Base-by-base conservation (phyloP, 805 yeast genomes). In the Wickerhamomyces strasburgensis region DNA sequence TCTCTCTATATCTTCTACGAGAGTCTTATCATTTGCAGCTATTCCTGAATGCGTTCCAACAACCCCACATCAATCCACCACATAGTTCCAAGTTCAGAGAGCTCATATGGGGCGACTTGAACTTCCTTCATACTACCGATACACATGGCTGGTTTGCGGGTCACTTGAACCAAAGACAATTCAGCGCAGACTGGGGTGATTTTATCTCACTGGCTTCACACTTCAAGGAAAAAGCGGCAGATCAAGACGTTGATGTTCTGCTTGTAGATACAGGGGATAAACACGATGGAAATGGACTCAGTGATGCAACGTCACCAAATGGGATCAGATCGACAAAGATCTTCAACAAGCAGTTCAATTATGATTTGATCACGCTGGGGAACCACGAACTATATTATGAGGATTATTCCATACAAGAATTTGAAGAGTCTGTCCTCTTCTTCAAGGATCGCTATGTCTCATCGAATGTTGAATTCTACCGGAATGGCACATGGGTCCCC, bases 121-220 rank as follows among this genome's bases (percentile, higher is more conserved):
- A 93, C 62, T 85, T 93, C 49, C 52, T 90, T 18, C 98, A 90
- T 53, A 89, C 98, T 1, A 93, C 98, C 1, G 98, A 93, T 52
- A 90, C 97, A 2, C 98, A 93, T 58, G 97, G 93, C 1, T 93
- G 98, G 98, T 75, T 83, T 45, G 79, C 90, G 5, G 97, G 97
- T 0, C 98, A 90, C 62, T 50, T 76, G 27, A 78, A 80, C 47
- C 97, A 89, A 57, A 68, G 72, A 19, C 77, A 75, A 40, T 90
- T 80, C 57, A 72, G 80, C 27, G 93, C 85, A 5, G 85, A 89
- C 56, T 90, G 96, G 96, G 97, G 97, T 8, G 95, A 90, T 52
- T 85, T 83, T 42, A 54, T 84, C 3, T 78, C 89, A 0, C 89
- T 90, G 54, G 64, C 76, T 0, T 45, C 58, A 5, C 75, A 73